Base-by-base conservation (phyloP, 768 basidiomycete species). In the Amanita exitialis region DNA sequence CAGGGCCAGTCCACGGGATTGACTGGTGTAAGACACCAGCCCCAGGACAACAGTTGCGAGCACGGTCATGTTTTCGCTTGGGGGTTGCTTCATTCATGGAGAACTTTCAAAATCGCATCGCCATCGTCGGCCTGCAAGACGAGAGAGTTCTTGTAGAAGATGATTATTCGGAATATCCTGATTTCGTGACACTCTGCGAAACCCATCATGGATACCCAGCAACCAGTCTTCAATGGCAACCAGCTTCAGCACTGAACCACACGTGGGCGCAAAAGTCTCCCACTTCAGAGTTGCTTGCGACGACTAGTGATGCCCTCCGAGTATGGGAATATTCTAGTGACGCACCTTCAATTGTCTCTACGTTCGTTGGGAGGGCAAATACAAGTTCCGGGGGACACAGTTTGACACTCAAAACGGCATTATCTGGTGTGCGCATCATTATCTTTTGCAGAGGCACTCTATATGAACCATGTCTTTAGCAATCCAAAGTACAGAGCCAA, bases 211-310 rank as follows among this genome's bases (percentile, higher is more conserved):
- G 89, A 41, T 97, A 95, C 69, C 96, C 96, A 15, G 90, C 91
- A 8, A 97, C 93, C 12, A 86, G 82, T 64, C 67, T 97, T 44
- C 91, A 87, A 60, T 98, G 93, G 89, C 92, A 96, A 57, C 96
- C 96, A 15, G 75, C 78, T 3, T 77, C 79, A 23, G 74, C 87
- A 18, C 68, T 74, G 27, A 75, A 71, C 39, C 78, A 79, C 62
- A 64, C 72, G 38, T 89, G 89, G 86, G 72, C 79, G 5, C 79
- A 82, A 64, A 88, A 83, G 64, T 73, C 77, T 3, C 67, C 74
- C 6, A 67, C 69, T 44, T 75, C 86, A 43, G 96, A 99, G 66
- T 68, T 96, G 43, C 72, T 99, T 7, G 95, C 95, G 9, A 95
- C 92, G 5, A 95, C 92, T 0, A 91, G 90, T 23, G 96, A 98